phyloP scores from a whole-genome alignment of 257 asterid genomes.

The Nicotiana attenuata region DNA sequence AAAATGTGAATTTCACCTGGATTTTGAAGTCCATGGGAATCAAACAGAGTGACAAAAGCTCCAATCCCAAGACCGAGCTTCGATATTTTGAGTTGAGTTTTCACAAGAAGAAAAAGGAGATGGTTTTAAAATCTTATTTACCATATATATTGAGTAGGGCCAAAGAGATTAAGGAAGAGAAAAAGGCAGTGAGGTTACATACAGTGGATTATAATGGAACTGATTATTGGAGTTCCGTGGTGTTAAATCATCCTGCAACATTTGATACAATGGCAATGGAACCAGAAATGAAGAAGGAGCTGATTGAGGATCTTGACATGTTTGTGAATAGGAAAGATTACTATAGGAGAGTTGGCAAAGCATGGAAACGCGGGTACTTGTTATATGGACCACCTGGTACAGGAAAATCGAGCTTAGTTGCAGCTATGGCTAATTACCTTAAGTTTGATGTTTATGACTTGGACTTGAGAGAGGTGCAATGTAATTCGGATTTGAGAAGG shows the following conservation, averaged over 20 bases:
- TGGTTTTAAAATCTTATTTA: conserved; percentile 39
- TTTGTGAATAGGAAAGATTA: conserved; percentile 60
- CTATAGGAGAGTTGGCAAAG: conserved; percentile 68
- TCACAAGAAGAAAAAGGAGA: conserved; percentile 43
- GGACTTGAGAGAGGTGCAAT: conserved; percentile 67
- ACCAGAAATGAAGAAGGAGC: conserved; percentile 26
- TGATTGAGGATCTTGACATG: conserved; percentile 58
- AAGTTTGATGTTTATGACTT: conserved; percentile 77
- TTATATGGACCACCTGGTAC: conserved; percentile 80
- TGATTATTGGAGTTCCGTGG: conserved; percentile 69
- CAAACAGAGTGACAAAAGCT: conserved; percentile 17
- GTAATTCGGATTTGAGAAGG: conserved; percentile 80
- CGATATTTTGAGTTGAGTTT: conserved; percentile 54
- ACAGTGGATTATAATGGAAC: conserved; percentile 61
- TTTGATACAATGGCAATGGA: conserved; percentile 70
- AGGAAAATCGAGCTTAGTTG: conserved; percentile 76
- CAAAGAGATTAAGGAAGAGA: conserved; percentile 49
- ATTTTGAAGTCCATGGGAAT: conserved; percentile 32
- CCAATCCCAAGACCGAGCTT: conserved; percentile 26
- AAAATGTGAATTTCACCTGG: conserved; percentile 43
- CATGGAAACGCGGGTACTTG: conserved; percentile 82
- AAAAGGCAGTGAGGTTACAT: conserved; percentile 45
- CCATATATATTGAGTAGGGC: conserved; percentile 36
- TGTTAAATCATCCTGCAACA: conserved; percentile 62
- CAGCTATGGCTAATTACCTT: conserved; percentile 78